A percentile compares a stretch with the other conserved stretches of the same genome.
phyloP scores from a whole-genome alignment of 1,284 basidiomycete genomes.

The Naganishia cerealis region DNA sequence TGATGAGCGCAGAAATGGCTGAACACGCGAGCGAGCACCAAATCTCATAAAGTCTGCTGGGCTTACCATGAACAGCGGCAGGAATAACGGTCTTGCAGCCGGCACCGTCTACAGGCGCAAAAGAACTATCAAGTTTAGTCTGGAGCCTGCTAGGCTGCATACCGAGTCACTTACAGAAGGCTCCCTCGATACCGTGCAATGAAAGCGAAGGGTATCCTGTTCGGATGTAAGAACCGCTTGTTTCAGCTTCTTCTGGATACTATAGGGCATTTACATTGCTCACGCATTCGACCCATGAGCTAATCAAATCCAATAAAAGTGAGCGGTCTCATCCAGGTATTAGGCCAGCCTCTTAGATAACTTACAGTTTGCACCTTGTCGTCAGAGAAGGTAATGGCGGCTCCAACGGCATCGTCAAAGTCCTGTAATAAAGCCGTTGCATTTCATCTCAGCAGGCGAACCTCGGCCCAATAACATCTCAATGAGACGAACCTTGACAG shows the following conservation, averaged over 20 bases:
- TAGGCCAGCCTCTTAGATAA: background rate
- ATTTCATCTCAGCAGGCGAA: background rate
- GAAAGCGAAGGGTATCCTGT: constrained; percentile 74
- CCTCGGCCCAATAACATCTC: background rate
- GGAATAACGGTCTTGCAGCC: constrained; percentile 94
- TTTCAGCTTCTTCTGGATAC: background rate
- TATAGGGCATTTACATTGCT: no score
- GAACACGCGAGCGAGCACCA: background rate
- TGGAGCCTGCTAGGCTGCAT: constrained; percentile 37
- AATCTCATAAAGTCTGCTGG: background rate
- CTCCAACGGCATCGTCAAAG: constrained; percentile 78
- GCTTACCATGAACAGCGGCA: constrained; percentile 74
- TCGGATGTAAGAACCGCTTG: constrained; percentile 1
- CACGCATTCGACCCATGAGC: constrained; percentile 53
- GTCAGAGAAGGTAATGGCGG: constrained; percentile 69
- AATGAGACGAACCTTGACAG: constrained; percentile 42
- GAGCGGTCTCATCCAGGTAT: background rate
- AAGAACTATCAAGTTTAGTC: background rate
- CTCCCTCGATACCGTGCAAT: constrained; percentile 95
- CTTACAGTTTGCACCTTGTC: constrained; percentile 72
- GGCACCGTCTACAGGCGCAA: constrained; percentile 56
- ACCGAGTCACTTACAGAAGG: constrained; percentile 66
- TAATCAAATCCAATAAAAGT: constrained; percentile 7
- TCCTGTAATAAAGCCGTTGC: constrained; percentile 59
- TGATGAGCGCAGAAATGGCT: background rate